Evolutionary conservation across 306 rosid genomes (phyloP), one percentile per base, ranked within the genome.

Genomic region (Sophora flavescens): DNA sequence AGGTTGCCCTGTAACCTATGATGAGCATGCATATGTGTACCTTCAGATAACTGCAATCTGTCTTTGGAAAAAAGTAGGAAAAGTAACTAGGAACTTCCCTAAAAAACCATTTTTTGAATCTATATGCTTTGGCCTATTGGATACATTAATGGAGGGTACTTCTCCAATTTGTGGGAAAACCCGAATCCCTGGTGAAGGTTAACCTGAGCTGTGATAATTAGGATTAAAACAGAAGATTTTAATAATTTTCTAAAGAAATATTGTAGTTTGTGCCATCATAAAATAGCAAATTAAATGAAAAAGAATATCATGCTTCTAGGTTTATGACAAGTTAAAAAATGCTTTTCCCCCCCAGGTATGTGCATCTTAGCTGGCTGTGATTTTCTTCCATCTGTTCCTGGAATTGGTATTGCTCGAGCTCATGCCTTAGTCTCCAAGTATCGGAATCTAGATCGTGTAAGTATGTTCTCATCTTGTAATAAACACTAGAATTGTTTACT

Each of bases 331-430:
- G 26, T 48, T 80, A 56, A 60, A 33, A 36, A 33, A 11, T 42
- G 15, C 17, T 32, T 22, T 78, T 2, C 33, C 12, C 4, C 4
- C 18, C 4, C 91, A 94, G 97, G 98, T 54, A 92, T 94, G 98
- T 92, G 97, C 78, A 93, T 92, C 59, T 80, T 94, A 69, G 98
- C 98, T 53, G 98, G 98, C 77, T 92, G 98, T 80, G 98, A 94
- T 78, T 92, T 94, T 87, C 98, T 92, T 82, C 85, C 97, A 60
- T 94, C 98, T 75, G 93, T 94, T 81, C 97, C 93, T 62, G 97
- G 98, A 84, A 94, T 92, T 60, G 98, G 98, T 64, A 93, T 94
- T 65, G 91, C 47, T 47, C 89, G 88, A 79, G 93, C 98, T 78
- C 87, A 92, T 80, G 95, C 90, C 76, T 78, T 91, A 67, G 95